Evolutionary conservation across 257 asterid genomes (phyloP).

Genomic region (Capsicum rhomboideum): DNA sequence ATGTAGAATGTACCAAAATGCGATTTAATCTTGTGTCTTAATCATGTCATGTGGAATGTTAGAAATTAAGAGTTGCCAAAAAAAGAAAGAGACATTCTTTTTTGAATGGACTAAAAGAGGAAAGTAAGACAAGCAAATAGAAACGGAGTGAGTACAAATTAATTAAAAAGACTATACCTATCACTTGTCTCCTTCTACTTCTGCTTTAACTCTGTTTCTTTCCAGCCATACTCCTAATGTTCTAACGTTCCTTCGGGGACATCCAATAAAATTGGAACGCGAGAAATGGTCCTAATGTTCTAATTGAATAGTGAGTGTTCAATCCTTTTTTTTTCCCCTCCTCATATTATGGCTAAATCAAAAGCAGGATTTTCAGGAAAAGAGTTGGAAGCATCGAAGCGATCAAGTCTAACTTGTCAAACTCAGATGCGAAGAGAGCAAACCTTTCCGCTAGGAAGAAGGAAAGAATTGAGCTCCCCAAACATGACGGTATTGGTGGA

Average conservation of each 20-base stretch:
- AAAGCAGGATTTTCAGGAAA: conserved; percentile 28
- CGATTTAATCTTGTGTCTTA: background rate
- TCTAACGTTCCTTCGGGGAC: background rate
- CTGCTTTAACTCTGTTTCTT: background rate
- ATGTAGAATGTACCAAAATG: background rate
- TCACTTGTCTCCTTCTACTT: background rate
- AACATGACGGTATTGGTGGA: conserved; percentile 23
- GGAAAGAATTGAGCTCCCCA: conserved; percentile 61
- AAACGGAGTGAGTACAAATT: too few species aligned
- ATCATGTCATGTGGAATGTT: background rate
- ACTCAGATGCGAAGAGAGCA: conserved; percentile 52
- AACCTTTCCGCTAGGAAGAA: conserved; percentile 58
- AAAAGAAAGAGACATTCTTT: too few species aligned
- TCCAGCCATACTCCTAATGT: background rate
- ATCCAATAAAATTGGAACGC: too few species aligned
- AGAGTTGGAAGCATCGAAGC: conserved; percentile 24
- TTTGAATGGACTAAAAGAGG: too few species aligned
- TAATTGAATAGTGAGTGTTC: background rate
- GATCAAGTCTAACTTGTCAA: conserved; percentile 33
- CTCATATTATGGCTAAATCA: background rate
- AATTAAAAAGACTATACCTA: background rate
- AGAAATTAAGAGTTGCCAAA: background rate
- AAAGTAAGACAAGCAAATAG: too few species aligned
- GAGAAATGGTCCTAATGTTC: too few species aligned
- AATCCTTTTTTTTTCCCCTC: background rate